These are phyloP conservation scores for Zanthoxylum bungeanum DNA, from an alignment of 345 rosid species.

Conservation along the genomic window DNA sequence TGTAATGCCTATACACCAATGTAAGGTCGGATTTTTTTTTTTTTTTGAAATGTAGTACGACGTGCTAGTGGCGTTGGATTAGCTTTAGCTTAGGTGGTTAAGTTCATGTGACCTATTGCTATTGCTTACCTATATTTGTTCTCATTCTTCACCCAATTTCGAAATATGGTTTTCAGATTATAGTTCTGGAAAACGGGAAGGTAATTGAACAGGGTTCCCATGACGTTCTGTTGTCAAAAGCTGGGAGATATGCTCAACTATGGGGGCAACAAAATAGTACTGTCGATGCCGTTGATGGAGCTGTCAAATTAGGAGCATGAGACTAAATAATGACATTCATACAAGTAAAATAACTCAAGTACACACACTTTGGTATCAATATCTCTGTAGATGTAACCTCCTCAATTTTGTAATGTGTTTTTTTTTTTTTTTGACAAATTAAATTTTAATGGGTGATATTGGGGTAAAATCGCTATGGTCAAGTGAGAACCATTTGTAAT, in stretches of 20 bases:
- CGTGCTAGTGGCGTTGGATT: not conserved
- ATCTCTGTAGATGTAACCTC: not conserved
- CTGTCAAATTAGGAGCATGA: constrained; percentile 42
- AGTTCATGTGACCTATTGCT: not conserved
- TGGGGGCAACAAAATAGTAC: constrained; percentile 91
- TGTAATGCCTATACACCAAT: not conserved
- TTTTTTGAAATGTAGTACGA: too few relatives aligned
- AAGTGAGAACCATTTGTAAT: not conserved
- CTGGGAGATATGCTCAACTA: constrained; percentile 94
- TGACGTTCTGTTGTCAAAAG: constrained; percentile 64
- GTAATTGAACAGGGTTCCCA: constrained; percentile 94
- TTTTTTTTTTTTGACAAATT: not conserved
- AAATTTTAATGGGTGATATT: not conserved
- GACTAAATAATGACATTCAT: not conserved
- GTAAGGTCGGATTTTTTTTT: too few relatives aligned
- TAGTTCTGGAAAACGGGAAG: constrained; percentile 90
- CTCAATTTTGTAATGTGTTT: not conserved
- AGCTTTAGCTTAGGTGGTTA: not conserved
- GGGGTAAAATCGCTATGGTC: not conserved
- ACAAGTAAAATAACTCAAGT: constrained; percentile 3
- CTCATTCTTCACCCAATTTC: not conserved
- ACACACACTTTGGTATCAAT: not conserved
- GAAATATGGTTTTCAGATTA: constrained; percentile 53
- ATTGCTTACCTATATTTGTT: not conserved
- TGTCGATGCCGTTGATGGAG: constrained; percentile 55